Conservation (phyloP, 148 eudicot species). For the Amaranthus palmeri region DNA sequence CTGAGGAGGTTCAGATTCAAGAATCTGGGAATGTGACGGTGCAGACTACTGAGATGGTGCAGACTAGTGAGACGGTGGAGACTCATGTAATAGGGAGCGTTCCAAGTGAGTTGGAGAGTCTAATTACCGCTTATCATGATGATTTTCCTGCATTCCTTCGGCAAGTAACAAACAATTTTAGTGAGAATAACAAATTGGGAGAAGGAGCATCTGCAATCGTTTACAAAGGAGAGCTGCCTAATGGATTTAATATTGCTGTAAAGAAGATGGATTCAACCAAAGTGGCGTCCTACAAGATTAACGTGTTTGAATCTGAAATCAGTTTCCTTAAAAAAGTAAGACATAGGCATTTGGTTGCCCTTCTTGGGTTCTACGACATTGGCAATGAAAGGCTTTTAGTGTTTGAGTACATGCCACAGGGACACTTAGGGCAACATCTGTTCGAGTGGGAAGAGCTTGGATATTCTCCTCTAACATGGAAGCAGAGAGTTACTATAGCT, state of each 20-base stretch:
- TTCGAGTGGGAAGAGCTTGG: too few relatives aligned
- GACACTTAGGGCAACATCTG: conserved; percentile 41
- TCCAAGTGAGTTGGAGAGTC: too few relatives aligned
- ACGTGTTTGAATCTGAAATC: conserved; percentile 73
- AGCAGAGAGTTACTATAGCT: too few relatives aligned
- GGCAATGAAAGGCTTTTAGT: conserved; percentile 73
- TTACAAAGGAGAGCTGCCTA: conserved; percentile 57
- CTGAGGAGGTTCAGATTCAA: too few relatives aligned
- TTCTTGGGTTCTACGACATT: conserved; percentile 58
- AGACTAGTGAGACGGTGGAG: conserved; percentile 22
- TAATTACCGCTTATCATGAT: too few relatives aligned
- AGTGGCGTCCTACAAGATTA: conserved; percentile 51
- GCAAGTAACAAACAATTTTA: conserved; percentile 60
- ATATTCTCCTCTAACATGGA: too few relatives aligned
- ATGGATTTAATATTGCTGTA: conserved; percentile 80
- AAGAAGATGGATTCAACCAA: conserved; percentile 67
- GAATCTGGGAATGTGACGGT: too few relatives aligned
- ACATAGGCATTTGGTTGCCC: conserved; percentile 75
- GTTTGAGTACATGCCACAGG: conserved; percentile 84
- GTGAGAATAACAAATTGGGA: conserved; percentile 52
- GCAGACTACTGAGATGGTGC: conserved; percentile 15
- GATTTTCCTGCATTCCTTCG: conserved; percentile 25
- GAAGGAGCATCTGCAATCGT: conserved; percentile 77
- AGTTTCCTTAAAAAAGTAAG: conserved; percentile 73
- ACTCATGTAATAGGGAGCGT: conserved; percentile 1